Percentiles rank a stretch among this genome's conserved stretches.
Evolutionary conservation across 2,329 filamentous ascomycete genomes (phyloP).

Genomic region (Dothiorella sarmentorum): DNA sequence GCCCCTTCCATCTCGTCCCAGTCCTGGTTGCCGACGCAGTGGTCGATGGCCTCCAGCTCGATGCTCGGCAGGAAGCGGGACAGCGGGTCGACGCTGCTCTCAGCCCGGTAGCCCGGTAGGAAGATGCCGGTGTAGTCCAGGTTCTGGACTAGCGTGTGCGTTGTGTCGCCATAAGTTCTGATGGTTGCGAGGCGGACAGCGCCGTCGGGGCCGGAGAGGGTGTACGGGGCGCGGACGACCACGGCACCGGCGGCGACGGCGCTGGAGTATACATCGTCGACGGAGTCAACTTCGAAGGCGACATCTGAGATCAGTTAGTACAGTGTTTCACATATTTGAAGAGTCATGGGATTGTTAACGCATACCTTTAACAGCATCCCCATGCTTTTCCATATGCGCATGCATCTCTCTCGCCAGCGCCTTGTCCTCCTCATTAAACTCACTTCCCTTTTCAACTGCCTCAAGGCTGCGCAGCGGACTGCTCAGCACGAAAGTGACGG

Average conservation of each 20-base stretch:
- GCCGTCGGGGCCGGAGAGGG: constrained; percentile 58
- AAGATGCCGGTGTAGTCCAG: constrained; percentile 69
- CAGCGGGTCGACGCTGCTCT: constrained; percentile 46
- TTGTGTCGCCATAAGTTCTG: constrained; percentile 90
- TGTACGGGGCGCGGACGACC: constrained; percentile 60
- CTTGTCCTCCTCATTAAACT: constrained; percentile 54
- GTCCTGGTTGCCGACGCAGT: constrained; percentile 96
- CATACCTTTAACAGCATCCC: constrained; percentile 76
- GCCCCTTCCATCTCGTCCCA: constrained; percentile 79
- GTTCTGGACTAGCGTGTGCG: constrained; percentile 83
- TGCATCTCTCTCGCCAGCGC: constrained; percentile 70
- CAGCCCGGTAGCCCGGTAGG: constrained; percentile 73
- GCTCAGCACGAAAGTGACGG: constrained; percentile 78
- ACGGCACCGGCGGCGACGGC: constrained; percentile 65
- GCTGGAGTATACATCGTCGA: constrained; percentile 71
- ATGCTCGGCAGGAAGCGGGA: constrained; percentile 59
- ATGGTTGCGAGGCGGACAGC: constrained; percentile 74
- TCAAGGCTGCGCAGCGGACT: constrained; percentile 63
- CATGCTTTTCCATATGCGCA: constrained; percentile 78
- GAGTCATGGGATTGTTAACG: not conserved
- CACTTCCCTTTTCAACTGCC: constrained; percentile 23
- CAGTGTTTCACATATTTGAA: not conserved
- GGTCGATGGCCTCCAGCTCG: constrained; percentile 74
- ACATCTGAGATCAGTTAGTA: constrained; percentile 56
- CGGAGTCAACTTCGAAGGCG: constrained; percentile 89